These are phyloP conservation scores for Neurospora sp. DNA, from an alignment of 2,329 filamentous ascomycete species.

Conservation along the genomic window DNA sequence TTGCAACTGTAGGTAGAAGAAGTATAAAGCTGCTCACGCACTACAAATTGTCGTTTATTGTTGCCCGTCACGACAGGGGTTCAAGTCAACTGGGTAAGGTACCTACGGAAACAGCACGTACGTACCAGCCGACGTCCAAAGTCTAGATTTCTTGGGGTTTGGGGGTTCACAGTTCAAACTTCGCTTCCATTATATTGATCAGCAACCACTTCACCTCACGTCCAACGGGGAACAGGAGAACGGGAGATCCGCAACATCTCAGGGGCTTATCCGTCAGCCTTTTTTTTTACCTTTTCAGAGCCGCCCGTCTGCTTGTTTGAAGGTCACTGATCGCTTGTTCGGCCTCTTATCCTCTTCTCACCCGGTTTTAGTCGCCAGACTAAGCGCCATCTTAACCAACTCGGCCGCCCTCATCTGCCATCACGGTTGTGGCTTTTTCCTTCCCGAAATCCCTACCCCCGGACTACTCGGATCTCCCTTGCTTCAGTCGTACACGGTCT, in stretches of 20 bases:
- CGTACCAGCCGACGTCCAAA: background rate
- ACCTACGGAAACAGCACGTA: background rate
- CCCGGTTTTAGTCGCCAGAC: background rate
- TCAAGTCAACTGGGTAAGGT: background rate
- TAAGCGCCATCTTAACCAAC: background rate
- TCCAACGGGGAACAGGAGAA: background rate
- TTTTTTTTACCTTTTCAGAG: background rate
- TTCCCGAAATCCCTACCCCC: background rate
- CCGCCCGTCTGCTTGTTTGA: background rate
- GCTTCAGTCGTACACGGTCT: background rate
- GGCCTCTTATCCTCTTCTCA: background rate
- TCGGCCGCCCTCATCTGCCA: background rate
- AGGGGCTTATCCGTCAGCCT: background rate
- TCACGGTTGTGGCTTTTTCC: background rate
- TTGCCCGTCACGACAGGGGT: background rate
- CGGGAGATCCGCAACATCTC: background rate
- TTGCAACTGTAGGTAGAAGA: background rate
- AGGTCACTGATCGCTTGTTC: background rate
- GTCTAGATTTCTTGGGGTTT: background rate
- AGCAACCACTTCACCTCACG: background rate
- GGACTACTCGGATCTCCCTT: background rate
- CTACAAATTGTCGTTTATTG: background rate
- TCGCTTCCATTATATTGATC: background rate
- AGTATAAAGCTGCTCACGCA: background rate
- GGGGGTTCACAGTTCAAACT: background rate